A percentile compares a stretch with the other conserved stretches of the same genome.
Evolutionary conservation across 176 grass and related monocot species (phyloP).

Genomic region (Tillandsia leiboldiana): DNA sequence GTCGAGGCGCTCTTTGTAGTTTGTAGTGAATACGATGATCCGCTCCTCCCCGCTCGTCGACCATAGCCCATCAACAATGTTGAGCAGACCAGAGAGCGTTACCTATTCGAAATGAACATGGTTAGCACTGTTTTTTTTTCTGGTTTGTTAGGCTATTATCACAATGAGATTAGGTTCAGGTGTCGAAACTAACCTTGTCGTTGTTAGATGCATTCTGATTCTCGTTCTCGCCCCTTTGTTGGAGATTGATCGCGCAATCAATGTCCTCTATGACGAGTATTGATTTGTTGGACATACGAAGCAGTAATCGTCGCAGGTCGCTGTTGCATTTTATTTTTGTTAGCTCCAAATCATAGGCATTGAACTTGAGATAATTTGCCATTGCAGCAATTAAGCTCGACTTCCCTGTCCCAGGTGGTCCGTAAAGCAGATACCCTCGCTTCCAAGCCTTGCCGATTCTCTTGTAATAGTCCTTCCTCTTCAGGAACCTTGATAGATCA

Average conservation of each 20-base stretch:
- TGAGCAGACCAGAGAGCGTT: conserved; percentile 77
- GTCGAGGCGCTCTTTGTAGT: conserved; percentile 81
- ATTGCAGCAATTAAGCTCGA: conserved; percentile 39
- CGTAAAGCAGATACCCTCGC: conserved; percentile 32
- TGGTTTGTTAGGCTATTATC: not conserved
- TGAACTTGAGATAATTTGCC: conserved; percentile 51
- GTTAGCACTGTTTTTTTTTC: not conserved
- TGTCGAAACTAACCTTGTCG: conserved; percentile 33
- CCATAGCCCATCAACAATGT: conserved; percentile 84
- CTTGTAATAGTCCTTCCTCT: conserved; percentile 3
- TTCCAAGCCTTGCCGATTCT: not conserved
- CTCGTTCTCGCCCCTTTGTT: conserved; percentile 7
- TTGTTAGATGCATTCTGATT: conserved; percentile 8
- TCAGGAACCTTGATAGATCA: not conserved
- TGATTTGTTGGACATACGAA: conserved; percentile 30
- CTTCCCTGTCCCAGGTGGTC: conserved; percentile 27
- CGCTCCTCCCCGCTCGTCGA: conserved; percentile 78
- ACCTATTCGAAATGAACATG: conserved; percentile 26
- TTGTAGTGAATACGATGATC: conserved; percentile 84
- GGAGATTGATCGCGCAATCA: conserved; percentile 32
- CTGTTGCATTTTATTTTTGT: conserved; percentile 28
- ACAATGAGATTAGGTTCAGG: not conserved
- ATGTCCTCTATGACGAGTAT: conserved; percentile 47
- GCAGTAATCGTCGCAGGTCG: conserved; percentile 26
- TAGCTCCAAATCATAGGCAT: conserved; percentile 52